Percentiles rank a stretch among this genome's conserved stretches.
Evolutionary conservation across 2,329 filamentous ascomycete species (phyloP).

Genomic region (Colletotrichum sp.): DNA sequence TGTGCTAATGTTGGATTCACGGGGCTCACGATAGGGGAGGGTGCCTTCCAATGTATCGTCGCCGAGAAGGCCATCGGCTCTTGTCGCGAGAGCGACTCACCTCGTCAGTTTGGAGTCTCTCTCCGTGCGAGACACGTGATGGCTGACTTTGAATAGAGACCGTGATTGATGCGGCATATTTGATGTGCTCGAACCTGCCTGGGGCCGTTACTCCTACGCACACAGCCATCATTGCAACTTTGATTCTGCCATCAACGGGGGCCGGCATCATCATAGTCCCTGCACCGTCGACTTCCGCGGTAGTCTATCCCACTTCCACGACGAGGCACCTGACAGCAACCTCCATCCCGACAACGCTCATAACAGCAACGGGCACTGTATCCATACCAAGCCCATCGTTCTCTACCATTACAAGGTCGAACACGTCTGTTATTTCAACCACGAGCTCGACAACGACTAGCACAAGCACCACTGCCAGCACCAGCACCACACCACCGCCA

Average conservation of each 20-base stretch:
- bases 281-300: neutral
- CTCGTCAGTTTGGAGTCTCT: constrained; percentile 33
- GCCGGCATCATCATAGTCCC: constrained; percentile 36
- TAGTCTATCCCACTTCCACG: constrained; percentile 14
- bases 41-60: constrained; percentile 68
- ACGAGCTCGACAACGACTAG: neutral
- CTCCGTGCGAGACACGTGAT: neutral
- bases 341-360: constrained; percentile 12
- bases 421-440: constrained; percentile 8
- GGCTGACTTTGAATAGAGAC: constrained; percentile 31
- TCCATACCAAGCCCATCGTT: constrained; percentile 10
- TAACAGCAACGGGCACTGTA: constrained; percentile 1
- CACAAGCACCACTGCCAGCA: neutral
- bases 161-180: constrained; percentile 53
- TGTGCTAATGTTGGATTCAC: constrained; percentile 63
- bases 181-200: constrained; percentile 59
- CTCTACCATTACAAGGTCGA: constrained; percentile 15
- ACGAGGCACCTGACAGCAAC: neutral
- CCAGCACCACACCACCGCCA: neutral
- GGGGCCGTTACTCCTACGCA: constrained; percentile 62
- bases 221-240: constrained; percentile 60
- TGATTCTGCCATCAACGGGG: constrained; percentile 44
- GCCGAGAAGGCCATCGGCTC: constrained; percentile 52
- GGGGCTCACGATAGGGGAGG: constrained; percentile 75
- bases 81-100: constrained; percentile 53